These are phyloP conservation scores for Pilatotrama ljubarskyi DNA, from an alignment of 768 basidiomycete species.

Conservation along the genomic window DNA sequence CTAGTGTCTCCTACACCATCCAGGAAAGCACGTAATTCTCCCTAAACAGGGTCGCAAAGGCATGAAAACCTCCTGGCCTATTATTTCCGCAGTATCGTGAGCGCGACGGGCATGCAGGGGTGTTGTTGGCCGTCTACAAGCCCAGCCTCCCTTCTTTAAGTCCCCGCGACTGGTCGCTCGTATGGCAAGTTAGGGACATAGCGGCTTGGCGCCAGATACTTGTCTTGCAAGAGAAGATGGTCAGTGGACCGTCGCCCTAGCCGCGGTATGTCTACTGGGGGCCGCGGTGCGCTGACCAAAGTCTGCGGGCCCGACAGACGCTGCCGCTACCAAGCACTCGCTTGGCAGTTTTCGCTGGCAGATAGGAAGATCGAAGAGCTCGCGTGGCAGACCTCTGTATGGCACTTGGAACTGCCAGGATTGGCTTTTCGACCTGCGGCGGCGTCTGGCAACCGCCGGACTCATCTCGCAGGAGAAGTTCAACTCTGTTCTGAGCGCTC, in stretches of 20 bases:
- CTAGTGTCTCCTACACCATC: too few relatives aligned
- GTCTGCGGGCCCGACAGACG: background rate
- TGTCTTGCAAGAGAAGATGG: background rate
- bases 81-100: slow-evolving; percentile 1
- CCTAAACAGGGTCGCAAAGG: background rate
- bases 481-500: background rate
- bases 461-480: background rate
- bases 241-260: background rate
- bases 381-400: background rate
- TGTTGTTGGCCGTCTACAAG: background rate
- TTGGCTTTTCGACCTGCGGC: background rate
- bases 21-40: background rate
- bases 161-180: background rate
- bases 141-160: background rate
- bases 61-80: background rate
- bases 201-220: slow-evolving; percentile 1
- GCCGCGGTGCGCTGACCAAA: slow-evolving; percentile 1
- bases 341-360: background rate
- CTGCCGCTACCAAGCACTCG: background rate
- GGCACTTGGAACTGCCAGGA: slow-evolving; percentile 4
- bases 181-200: background rate
- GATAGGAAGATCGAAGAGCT: background rate
- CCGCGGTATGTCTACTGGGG: slow-evolving; percentile 1
- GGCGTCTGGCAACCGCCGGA: background rate
- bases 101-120: background rate